Percentiles rank a stretch among this genome's conserved stretches.
These are phyloP conservation scores for Thecaphora frezii DNA, from an alignment of 1,284 basidiomycete species.

Conservation along the genomic window DNA sequence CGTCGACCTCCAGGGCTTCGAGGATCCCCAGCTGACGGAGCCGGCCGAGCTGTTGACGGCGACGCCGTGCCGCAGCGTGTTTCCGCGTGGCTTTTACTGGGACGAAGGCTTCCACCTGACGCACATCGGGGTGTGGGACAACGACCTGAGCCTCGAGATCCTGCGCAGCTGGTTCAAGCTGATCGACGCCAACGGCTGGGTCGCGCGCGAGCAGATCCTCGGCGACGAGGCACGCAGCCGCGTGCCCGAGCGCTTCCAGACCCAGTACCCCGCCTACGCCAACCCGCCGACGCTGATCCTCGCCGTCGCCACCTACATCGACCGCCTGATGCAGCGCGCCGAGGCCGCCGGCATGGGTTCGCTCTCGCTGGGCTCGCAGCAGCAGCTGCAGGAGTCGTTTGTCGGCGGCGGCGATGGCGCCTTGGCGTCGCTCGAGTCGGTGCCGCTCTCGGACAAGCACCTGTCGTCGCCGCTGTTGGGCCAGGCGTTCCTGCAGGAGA, in stretches of 20 bases:
- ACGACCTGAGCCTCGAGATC: slow-evolving; percentile 84
- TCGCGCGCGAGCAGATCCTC: slow-evolving; percentile 89
- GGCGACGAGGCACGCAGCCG: slow-evolving; percentile 83
- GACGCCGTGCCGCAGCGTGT: slow-evolving; percentile 90
- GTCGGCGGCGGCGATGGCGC: slow-evolving; percentile 4
- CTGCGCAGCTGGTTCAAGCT: slow-evolving; percentile 83
- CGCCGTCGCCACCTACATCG: slow-evolving; percentile 83
- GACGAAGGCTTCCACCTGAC: slow-evolving; percentile 93
- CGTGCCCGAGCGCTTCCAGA: slow-evolving; percentile 80
- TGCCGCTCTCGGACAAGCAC: slow-evolving; percentile 22
- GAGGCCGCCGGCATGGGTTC: slow-evolving; percentile 17
- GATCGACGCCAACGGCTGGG: slow-evolving; percentile 91
- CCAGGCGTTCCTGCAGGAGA: slow-evolving; percentile 70
- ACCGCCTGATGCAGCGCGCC: slow-evolving; percentile 65
- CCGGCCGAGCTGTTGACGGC: slow-evolving; percentile 74
- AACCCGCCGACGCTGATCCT: slow-evolving; percentile 91
- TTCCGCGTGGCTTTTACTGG: slow-evolving; percentile 96
- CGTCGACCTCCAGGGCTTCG: slow-evolving; percentile 31
- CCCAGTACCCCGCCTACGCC: slow-evolving; percentile 86
- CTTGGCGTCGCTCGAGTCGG: no score
- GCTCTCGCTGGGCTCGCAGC: slow-evolving; percentile 7
- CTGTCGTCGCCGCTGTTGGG: slow-evolving; percentile 62
- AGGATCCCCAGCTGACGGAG: slow-evolving; percentile 63
- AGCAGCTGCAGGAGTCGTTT: slow-evolving; percentile 8
- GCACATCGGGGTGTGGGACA: slow-evolving; percentile 88